phyloP scores from a whole-genome alignment of 2,329 filamentous ascomycete species.

The Cercospora sp. region DNA sequence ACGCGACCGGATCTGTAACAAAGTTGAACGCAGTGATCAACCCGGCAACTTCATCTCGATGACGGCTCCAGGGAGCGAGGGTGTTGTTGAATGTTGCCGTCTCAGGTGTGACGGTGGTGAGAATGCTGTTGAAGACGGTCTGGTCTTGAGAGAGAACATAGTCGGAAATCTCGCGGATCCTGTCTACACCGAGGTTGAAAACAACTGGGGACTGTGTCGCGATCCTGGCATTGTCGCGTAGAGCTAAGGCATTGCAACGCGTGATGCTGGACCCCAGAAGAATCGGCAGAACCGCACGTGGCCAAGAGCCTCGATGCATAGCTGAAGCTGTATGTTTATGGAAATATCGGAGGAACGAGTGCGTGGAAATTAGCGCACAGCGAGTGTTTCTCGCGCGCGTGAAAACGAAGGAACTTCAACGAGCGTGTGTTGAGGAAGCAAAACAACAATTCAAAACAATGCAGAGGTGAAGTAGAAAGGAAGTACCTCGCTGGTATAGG shows the following conservation, averaged over 20 bases:
- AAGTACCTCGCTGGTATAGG: neutral
- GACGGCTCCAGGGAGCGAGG: neutral
- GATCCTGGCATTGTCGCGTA: neutral
- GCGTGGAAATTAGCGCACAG: neutral
- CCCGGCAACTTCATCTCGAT: neutral
- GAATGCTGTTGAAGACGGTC: neutral
- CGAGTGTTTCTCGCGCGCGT: neutral
- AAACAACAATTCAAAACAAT: neutral
- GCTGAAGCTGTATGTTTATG: neutral
- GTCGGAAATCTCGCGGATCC: neutral
- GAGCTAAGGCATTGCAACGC: neutral
- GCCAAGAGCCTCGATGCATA: neutral
- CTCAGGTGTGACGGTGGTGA: neutral
- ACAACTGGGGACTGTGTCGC: neutral
- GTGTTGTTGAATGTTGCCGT: neutral
- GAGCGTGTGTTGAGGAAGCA: neutral
- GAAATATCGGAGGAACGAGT: neutral
- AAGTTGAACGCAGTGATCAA: neutral
- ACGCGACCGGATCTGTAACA: neutral
- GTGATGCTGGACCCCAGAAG: neutral
- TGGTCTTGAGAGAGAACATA: neutral
- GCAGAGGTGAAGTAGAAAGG: neutral
- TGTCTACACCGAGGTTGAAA: neutral
- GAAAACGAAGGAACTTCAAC: neutral
- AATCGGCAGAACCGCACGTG: neutral